A percentile compares a stretch with the other conserved stretches of the same genome.
Evolutionary conservation across 1,284 basidiomycete genomes (phyloP).

Genomic region (Stygiomarasmius scandens): DNA sequence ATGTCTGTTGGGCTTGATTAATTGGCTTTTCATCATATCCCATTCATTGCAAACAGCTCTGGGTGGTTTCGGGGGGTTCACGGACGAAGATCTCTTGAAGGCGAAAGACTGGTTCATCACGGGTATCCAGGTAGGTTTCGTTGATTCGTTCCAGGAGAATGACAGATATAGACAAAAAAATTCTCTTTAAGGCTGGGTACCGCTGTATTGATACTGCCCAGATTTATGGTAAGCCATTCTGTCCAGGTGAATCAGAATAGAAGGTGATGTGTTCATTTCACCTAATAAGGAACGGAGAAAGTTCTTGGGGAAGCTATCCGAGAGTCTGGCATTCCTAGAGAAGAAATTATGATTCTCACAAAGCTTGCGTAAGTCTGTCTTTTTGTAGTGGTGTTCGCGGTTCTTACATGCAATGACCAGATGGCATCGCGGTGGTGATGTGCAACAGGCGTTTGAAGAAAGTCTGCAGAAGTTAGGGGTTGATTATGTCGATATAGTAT

Average conservation of each 20-base stretch:
- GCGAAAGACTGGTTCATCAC: neutral
- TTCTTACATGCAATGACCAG: too few relatives aligned
- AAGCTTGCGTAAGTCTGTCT: neutral
- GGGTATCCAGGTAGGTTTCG: neutral
- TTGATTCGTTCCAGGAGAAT: too few relatives aligned
- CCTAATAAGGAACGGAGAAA: neutral
- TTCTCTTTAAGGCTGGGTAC: too few relatives aligned
- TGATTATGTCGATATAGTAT: neutral
- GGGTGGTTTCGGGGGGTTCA: neutral
- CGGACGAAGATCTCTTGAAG: neutral
- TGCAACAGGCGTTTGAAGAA: neutral
- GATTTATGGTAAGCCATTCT: too few relatives aligned
- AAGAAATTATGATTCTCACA: neutral
- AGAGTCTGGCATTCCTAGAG: neutral
- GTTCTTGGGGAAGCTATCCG: neutral
- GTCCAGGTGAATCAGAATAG: too few relatives aligned
- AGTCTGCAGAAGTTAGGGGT: neutral
- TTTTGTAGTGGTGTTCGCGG: too few relatives aligned
- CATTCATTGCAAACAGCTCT: too few relatives aligned
- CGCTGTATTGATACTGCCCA: too few relatives aligned
- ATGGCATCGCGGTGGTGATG: neutral
- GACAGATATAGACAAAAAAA: too few relatives aligned
- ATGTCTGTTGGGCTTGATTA: neutral
- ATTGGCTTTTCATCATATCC: too few relatives aligned
- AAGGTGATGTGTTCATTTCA: too few relatives aligned